Evolutionary conservation across 2,329 filamentous ascomycete genomes (phyloP).

Genomic region (Microdochium nivale): DNA sequence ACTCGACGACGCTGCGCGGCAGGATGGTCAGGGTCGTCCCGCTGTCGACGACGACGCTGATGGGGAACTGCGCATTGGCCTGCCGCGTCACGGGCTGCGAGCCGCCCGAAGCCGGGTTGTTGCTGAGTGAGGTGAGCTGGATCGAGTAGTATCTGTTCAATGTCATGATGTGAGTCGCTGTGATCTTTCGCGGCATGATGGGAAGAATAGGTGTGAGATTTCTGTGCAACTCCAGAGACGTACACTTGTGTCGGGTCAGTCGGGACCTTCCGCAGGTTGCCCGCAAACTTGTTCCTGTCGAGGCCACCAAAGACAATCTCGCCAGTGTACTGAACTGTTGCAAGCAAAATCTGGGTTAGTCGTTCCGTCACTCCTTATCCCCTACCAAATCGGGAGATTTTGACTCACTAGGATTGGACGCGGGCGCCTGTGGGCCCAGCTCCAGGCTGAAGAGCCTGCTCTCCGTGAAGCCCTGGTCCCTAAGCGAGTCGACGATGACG

Average conservation of each 20-base stretch:
- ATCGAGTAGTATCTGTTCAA: constrained; percentile 20
- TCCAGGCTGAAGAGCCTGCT: constrained; percentile 43
- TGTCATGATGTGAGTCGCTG: too few species aligned
- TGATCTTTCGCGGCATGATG: not conserved
- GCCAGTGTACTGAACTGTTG: constrained; percentile 20
- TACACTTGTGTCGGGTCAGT: constrained; percentile 28
- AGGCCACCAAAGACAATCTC: constrained; percentile 45
- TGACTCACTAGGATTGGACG: not conserved
- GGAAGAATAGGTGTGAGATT: not conserved
- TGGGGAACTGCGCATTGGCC: constrained; percentile 28
- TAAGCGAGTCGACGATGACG: constrained; percentile 42
- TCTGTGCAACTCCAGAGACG: constrained; percentile 5
- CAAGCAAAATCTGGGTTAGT: not conserved
- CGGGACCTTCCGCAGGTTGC: constrained; percentile 31
- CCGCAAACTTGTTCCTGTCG: constrained; percentile 42
- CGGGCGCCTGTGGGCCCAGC: constrained; percentile 25
- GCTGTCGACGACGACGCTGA: constrained; percentile 40
- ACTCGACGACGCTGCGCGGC: constrained; percentile 29
- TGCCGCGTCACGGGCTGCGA: constrained; percentile 38
- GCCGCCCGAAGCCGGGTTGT: constrained; percentile 44
- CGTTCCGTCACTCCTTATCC: too few species aligned
- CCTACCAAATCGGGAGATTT: too few species aligned
- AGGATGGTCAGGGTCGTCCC: constrained; percentile 42
- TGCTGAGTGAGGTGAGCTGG: constrained; percentile 24
- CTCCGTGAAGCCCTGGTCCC: constrained; percentile 34